phyloP scores from a whole-genome alignment of 176 grass and related monocot genomes.

The Elymus sibiricus region DNA sequence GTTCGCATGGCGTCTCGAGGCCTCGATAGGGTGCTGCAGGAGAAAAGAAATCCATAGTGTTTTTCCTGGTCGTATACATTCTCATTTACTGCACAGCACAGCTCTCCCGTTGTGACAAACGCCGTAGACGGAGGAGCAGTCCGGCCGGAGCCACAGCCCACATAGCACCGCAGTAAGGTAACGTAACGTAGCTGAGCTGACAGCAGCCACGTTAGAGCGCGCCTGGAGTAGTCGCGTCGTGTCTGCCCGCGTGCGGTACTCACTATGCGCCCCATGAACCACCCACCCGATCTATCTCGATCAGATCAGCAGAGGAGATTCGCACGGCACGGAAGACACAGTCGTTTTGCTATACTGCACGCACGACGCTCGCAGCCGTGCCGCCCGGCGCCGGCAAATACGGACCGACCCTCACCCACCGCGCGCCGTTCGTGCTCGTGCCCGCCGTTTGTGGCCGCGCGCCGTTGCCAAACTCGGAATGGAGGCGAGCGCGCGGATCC shows the following conservation, averaged over 20 bases:
- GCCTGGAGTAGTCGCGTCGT: neutral
- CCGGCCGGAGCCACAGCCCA: neutral
- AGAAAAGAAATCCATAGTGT: neutral
- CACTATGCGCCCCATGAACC: neutral
- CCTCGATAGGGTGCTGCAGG: too few relatives aligned
- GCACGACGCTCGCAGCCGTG: neutral
- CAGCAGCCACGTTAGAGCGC: neutral
- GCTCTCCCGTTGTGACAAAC: neutral
- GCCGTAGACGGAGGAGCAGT: neutral
- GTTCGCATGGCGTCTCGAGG: neutral
- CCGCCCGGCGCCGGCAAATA: neutral
- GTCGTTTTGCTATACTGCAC: neutral
- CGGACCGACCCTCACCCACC: neutral
- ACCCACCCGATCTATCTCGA: neutral
- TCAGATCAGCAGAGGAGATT: slow-evolving; percentile 2
- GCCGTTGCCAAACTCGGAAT: neutral
- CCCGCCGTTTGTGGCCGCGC: neutral
- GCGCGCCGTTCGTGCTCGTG: neutral
- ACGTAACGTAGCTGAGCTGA: neutral
- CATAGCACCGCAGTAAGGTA: neutral
- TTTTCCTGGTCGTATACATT: neutral
- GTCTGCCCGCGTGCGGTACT: neutral
- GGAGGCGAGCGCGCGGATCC: neutral
- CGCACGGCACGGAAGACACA: neutral
- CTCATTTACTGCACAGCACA: neutral